Evolutionary conservation across 139 green algal species (phyloP), one percentile per base, ranked within the genome.

Genomic region (Volvox africanus): DNA sequence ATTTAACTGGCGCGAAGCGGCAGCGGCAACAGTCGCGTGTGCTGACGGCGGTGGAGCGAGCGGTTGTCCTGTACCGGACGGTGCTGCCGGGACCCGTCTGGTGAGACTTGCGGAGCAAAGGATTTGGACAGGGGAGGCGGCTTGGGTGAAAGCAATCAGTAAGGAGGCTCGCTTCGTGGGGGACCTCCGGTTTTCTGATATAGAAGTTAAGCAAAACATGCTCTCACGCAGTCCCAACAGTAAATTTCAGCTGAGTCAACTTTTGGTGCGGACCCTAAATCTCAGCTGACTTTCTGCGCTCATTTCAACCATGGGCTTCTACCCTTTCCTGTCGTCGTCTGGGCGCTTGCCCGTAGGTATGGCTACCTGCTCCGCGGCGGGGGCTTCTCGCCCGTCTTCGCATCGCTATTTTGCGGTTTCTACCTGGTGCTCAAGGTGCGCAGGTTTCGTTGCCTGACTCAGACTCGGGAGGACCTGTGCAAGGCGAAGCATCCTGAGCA

Each of bases 351-450:
- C 21, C 32, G 55, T 62, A 95, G 94, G 94, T 93, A 94, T 78
- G 65, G 65, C 14, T 96, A 94, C 87, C 88, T 95, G 36, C n/a
- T 93, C 32, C 88, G 77, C 35, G 82, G 88, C 55, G 83, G 73
- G 26, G n/a, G 22, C 69, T 71, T 94, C 14, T 92, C 92, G 30
- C 62, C 86, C 0, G 78, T 94, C 30, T 80, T 95, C 1, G 84
- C 91, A 17, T 91, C 83, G 0, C 68, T 94, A 3, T 88, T 89
- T 33, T 88, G 94, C 35, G 94, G 91, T 78, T 91, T 95, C 73
- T 98, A 98, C 91, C 80, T 97, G 44, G 88, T 89, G 19, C 90
- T 95, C 67, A 97, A 97, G 92, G 76, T 90, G 26, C 94, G 71
- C 91, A 93, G 16, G 90, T 93, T 55, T 55, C 44, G 44, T 55